Conservation (phyloP, 2,329 filamentous ascomycete genomes). For the Lithohypha guttulata region DNA sequence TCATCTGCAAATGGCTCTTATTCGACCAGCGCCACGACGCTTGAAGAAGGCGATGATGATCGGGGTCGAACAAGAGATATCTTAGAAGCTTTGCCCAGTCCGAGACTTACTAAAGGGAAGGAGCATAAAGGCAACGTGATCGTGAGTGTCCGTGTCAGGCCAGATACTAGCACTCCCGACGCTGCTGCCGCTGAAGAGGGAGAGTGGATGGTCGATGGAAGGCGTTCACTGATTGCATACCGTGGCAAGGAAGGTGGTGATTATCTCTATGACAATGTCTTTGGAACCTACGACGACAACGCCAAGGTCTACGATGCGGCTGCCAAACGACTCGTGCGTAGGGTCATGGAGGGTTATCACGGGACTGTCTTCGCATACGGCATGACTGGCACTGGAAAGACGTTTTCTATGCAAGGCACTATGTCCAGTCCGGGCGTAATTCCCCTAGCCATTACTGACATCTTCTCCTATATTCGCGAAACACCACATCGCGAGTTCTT, state of each 20-base stretch:
- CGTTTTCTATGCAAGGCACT: constrained; percentile 98
- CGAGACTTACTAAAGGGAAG: constrained; percentile 27
- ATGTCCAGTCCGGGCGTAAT: constrained; percentile 93
- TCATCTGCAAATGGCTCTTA: constrained; percentile 90
- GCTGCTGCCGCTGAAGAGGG: constrained; percentile 56
- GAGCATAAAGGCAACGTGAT: constrained; percentile 90
- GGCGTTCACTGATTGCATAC: constrained; percentile 71
- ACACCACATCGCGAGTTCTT: constrained; percentile 91
- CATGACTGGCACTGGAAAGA: constrained; percentile 98
- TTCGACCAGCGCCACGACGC: constrained; percentile 78
- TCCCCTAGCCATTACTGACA: constrained; percentile 92
- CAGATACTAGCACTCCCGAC: constrained; percentile 58
- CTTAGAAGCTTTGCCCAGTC: constrained; percentile 20
- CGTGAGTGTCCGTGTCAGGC: constrained; percentile 87
- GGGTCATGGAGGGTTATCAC: constrained; percentile 98
- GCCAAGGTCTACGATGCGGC: constrained; percentile 86
- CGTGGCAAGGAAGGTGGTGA: constrained; percentile 83
- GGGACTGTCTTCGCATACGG: constrained; percentile 97
- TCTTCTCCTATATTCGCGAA: constrained; percentile 97
- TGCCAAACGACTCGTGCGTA: constrained; percentile 83
- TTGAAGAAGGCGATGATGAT: constrained; percentile 64
- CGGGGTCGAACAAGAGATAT: constrained; percentile 26
- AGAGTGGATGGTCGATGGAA: constrained; percentile 87
- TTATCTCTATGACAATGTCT: constrained; percentile 95
- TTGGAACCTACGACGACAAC: constrained; percentile 87